Evolutionary conservation across 345 rosid genomes (phyloP).

Genomic region (Ricinus communis): DNA sequence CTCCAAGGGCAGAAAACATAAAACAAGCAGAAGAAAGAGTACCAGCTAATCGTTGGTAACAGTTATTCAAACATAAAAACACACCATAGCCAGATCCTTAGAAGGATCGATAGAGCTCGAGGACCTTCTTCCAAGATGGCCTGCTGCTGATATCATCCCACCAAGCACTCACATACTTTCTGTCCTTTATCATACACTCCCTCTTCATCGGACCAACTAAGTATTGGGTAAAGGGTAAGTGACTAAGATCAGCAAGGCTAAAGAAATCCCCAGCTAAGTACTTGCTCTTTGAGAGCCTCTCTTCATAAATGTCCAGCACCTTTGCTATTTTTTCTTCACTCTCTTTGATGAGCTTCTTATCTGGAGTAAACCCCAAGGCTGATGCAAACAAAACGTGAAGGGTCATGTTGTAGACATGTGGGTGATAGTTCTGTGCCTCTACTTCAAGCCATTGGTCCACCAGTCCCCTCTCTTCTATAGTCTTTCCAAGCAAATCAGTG

Average conservation of each 20-base stretch:
- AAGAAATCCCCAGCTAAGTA: constrained; percentile 70
- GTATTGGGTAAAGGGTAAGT: constrained; percentile 58
- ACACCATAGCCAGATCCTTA: no score
- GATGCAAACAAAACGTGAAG: constrained; percentile 47
- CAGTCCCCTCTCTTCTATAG: constrained; percentile 47
- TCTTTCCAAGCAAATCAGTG: constrained; percentile 42
- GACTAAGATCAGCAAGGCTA: constrained; percentile 68
- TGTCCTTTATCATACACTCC: constrained; percentile 50
- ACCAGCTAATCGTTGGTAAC: no score
- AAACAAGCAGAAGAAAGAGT: no score
- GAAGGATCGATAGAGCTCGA: no score
- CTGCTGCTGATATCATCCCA: constrained; percentile 65
- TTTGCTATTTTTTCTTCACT: constrained; percentile 55
- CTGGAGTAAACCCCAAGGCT: constrained; percentile 38
- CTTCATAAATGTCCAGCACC: constrained; percentile 61
- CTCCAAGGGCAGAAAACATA: no score
- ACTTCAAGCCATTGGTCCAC: constrained; percentile 76
- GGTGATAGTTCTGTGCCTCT: constrained; percentile 57
- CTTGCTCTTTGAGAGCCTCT: constrained; percentile 55
- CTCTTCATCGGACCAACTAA: constrained; percentile 54
- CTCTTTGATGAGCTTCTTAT: constrained; percentile 49
- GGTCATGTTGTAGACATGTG: constrained; percentile 39
- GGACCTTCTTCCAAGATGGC: constrained; percentile 59
- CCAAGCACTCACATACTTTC: constrained; percentile 62
- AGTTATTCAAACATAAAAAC: no score